Conservation (phyloP, 345 rosid species). For the Euphorbia tirucalli region DNA sequence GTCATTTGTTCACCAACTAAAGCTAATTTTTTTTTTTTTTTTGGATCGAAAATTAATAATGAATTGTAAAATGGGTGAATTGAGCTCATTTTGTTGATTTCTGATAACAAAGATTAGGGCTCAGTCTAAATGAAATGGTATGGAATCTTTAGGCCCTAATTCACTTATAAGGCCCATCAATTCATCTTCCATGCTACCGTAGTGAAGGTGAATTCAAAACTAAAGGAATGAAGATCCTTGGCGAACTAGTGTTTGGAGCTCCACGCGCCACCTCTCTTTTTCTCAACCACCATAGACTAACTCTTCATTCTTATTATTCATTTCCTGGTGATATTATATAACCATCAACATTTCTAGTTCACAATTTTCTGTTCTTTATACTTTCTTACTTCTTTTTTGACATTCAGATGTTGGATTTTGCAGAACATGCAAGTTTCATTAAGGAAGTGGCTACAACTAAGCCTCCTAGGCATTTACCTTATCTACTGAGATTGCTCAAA, state of each 20-base stretch:
- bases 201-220: neutral
- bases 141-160: no score
- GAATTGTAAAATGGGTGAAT: no score
- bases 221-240: constrained; percentile 32
- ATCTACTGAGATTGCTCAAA: constrained; percentile 48
- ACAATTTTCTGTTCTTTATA: neutral
- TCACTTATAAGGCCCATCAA: no score
- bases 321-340: constrained; percentile 35
- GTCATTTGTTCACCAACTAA: no score
- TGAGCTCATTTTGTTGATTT: no score
- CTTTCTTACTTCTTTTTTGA: constrained; percentile 1
- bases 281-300: constrained; percentile 27
- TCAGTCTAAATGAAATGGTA: no score
- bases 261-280: constrained; percentile 39
- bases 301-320: constrained; percentile 32
- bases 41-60: no score
- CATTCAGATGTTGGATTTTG: constrained; percentile 7
- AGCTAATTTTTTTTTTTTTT: no score
- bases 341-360: neutral
- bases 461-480: constrained; percentile 64
- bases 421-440: constrained; percentile 61
- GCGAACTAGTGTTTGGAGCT: constrained; percentile 35
- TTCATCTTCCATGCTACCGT: no score
- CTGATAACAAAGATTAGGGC: no score
- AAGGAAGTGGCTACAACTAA: constrained; percentile 55